Base-by-base conservation (phyloP, 2,329 filamentous ascomycete genomes). In the Diaporthe helianthi region DNA sequence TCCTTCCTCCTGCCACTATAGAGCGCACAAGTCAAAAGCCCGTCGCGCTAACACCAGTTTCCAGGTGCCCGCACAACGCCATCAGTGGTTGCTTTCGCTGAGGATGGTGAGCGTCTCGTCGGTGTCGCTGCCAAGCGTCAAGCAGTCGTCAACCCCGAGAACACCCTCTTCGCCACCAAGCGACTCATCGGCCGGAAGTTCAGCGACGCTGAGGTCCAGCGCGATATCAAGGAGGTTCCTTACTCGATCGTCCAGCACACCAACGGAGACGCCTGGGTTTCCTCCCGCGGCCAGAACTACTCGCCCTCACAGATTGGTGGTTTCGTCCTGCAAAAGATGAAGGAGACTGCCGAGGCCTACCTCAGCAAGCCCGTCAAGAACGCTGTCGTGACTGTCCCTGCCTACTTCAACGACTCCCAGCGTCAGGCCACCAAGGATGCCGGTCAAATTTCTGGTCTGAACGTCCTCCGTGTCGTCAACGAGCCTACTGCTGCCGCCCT, bases 321-420 rank as follows among this genome's bases (percentile, higher is more conserved):
- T 79, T 97, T 98, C 83, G 88, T 98, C 74, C 89, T 98, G 77
- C 91, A 94, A 83, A 98, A 98, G 90, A 98, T 98, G 95, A 98
- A 97, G 90, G 95, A 98, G 88, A 98, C 95, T 65, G 95, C 95
- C 74, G 94, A 98, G 86, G 87, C 92, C 72, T 97, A 97, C 85
- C 89, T 97, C 74, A 90, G 92, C 84, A 97, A 94, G 87, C 89
- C 89, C 71, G 85, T 97, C 78, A 96, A 97, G 89, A 97, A 98
- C 80, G 95, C 94, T 76, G 95, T 98, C 72, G 95, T 98, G 76
- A 98, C 95, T 72, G 94, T 98, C 46, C 94, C 94, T 73, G 94
- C 94, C 77, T 98, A 98, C 88, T 98, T 98, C 89, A 98, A 98
- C 84, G 94, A 98, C 83, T 94, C 93, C 71, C 94, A 98, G 86